phyloP scores from a whole-genome alignment of 2,329 filamentous ascomycete species.

The Fusarium poae region DNA sequence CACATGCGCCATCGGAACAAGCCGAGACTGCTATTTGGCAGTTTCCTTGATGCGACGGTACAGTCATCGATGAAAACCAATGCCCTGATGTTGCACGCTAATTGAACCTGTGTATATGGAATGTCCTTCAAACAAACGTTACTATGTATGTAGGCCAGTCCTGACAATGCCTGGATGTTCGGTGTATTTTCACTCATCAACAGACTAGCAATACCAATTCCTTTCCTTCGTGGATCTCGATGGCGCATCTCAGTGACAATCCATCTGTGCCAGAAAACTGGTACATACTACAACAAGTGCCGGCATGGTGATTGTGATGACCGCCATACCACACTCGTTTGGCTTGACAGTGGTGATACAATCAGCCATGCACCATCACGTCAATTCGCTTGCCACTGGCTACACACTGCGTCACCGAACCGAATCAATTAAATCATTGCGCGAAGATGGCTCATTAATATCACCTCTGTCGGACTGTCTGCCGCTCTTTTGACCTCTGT shows the following conservation, averaged over 20 bases:
- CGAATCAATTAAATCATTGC: slow-evolving; percentile 1
- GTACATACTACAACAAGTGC: slow-evolving; percentile 17
- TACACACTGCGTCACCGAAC: slow-evolving; percentile 18
- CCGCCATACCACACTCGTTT: slow-evolving; percentile 5
- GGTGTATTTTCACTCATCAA: not conserved
- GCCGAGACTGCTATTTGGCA: not conserved
- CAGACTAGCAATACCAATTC: not conserved
- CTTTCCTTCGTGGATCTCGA: not conserved
- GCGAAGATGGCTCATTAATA: slow-evolving; percentile 1
- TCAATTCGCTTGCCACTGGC: slow-evolving; percentile 28
- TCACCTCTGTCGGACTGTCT: not conserved
- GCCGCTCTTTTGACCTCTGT: not conserved
- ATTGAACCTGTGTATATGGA: not conserved
- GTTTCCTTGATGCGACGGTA: slow-evolving; percentile 1
- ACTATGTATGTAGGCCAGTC: not conserved
- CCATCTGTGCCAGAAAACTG: not conserved
- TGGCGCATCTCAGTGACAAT: not conserved
- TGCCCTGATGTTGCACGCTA: not conserved
- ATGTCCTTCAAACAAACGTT: not conserved
- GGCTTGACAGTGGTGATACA: slow-evolving; percentile 8
- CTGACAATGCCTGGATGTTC: not conserved
- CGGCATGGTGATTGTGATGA: slow-evolving; percentile 17
- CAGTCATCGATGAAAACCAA: not conserved
- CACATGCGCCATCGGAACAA: not conserved
- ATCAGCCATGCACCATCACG: slow-evolving; percentile 17